Base-by-base conservation (phyloP, 2,329 filamentous ascomycete genomes). In the Fusarium algeriense region DNA sequence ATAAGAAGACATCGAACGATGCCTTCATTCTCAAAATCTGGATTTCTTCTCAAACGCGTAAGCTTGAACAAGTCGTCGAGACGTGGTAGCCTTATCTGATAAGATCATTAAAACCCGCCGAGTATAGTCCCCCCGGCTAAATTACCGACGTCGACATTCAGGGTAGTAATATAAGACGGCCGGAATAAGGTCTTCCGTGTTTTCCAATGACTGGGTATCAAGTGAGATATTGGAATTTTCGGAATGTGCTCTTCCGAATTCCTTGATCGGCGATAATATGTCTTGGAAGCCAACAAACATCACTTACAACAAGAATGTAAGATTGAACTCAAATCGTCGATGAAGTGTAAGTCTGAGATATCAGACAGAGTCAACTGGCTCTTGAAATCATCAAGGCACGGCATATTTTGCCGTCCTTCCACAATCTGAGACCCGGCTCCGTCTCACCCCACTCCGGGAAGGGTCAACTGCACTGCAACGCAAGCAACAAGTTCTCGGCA, bases 201-300 rank as follows among this genome's bases (percentile, higher is more conserved):
- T 38, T 4, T 26, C 35, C 4, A 54, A 54, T 41, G 6, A 14
- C 3, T 55, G 17, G 11, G 14, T 5, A 19, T n/a, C n/a, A 34
- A 48, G 15, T 40, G 37, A 44, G 12, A 38, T 28, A 34, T 34
- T 38, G 49, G 15, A 32, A 30, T 30, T 11, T n/a, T 38, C 62
- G 62, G 62, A 65, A 44, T 65, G 43, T 65, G 15, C 37, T 19
- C 43, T 64, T 65, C 62, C 62, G 62, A 58, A 37, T 65, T 64
- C 15, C 62, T 58, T 19, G 60, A 65, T 65, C 40, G 13, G 62
- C 49, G 60, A 44, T 38, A 43, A 44, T 17, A 43, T 34, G 35
- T 61, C 46, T 61, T 59, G 45, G 44, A 20, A 52, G 34, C 46
- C 28, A 41, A 28, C 12, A 30, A 52, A 40, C 20, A 30, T 35